These are phyloP conservation scores for Colletotrichum filicis DNA, from an alignment of 2,329 filamentous ascomycete genomes.

Conservation along the genomic window DNA sequence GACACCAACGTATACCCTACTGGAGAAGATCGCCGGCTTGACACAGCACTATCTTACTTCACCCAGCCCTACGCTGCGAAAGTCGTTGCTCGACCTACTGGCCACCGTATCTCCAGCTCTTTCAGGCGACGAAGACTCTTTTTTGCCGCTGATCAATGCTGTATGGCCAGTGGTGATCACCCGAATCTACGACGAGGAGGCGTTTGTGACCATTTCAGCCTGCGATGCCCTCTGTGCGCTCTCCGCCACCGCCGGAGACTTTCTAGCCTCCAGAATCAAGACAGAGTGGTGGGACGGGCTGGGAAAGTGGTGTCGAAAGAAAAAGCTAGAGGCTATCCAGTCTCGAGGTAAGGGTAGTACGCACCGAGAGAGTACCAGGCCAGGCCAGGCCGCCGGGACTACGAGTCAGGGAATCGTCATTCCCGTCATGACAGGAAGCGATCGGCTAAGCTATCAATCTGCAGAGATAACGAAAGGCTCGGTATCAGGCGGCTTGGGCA, in stretches of 20 bases:
- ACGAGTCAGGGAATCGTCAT: conserved; percentile 38
- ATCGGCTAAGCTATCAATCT: conserved; percentile 37
- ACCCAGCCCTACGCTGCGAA: conserved; percentile 80
- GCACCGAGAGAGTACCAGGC: not conserved
- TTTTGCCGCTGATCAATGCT: conserved; percentile 88
- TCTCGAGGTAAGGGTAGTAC: conserved; percentile 3
- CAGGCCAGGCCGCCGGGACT: not conserved
- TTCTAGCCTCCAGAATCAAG: conserved; percentile 80
- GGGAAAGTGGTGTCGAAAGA: conserved; percentile 58
- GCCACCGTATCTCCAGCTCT: conserved; percentile 78
- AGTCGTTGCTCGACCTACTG: conserved; percentile 82
- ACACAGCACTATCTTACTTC: conserved; percentile 94
- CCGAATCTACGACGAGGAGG: conserved; percentile 74
- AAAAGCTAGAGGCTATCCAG: conserved; percentile 50
- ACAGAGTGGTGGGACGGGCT: conserved; percentile 74
- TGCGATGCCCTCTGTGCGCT: conserved; percentile 75
- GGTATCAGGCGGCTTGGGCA: conserved; percentile 56
- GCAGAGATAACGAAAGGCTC: not conserved
- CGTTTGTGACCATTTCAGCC: conserved; percentile 76
- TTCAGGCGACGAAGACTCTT: conserved; percentile 80
- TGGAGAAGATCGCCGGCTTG: conserved; percentile 83
- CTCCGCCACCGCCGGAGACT: conserved; percentile 80
- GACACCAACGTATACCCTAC: conserved; percentile 82
- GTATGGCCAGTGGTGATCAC: conserved; percentile 86
- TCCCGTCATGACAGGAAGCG: conserved; percentile 40